Base-by-base conservation (phyloP, 2,329 filamentous ascomycete species). In the Exophiala mesophila region DNA sequence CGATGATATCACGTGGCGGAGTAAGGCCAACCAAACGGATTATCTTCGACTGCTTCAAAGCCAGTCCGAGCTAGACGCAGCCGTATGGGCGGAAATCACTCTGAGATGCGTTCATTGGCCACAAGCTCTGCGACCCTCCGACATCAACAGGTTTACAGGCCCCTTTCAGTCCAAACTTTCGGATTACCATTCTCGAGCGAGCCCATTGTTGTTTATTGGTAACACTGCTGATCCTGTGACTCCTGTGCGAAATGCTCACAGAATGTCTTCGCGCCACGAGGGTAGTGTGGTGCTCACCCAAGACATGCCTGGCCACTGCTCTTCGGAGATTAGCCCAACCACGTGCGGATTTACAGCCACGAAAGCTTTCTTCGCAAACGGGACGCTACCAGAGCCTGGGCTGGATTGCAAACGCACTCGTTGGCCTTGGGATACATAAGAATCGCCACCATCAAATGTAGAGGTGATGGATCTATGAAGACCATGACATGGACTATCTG, bases 181-280 rank as follows among this genome's bases (percentile, higher is more conserved):
- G 10, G 45, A 54, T 21, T 54, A 55, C 24, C 43, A 51, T 15
- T 54, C 55, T 30, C 52, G 50, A n/a, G 57, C 46, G 4, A 53
- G 55, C n/a, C 78, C 78, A 0, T 63, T 82, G 21, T 64, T 82
- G 5, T 75, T 78, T 55, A 61, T 80, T 9, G 72, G 71, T 24
- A 80, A 76, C 53, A 73, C 70, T 0, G 65, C 73, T 10, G 78
- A 82, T 43, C 78, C 79, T 0, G 74, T 82, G 1, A 81, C 77
- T 0, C 77, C 77, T 3, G 58, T 80, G 35, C 45, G 50, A 15
- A 63, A 58, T 39, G 54, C 53, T 15, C 47, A 60, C 23, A 59
- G 58, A 20, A 67, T 68, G 64, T 59, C 63, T 1, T 19, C 50
- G 12, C 49, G 51, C 1, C 75, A 74, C 48, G 61, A 66, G 0